Evolutionary conservation across 2,329 filamentous ascomycete species (phyloP).

Genomic region (Fusarium miscanthi): DNA sequence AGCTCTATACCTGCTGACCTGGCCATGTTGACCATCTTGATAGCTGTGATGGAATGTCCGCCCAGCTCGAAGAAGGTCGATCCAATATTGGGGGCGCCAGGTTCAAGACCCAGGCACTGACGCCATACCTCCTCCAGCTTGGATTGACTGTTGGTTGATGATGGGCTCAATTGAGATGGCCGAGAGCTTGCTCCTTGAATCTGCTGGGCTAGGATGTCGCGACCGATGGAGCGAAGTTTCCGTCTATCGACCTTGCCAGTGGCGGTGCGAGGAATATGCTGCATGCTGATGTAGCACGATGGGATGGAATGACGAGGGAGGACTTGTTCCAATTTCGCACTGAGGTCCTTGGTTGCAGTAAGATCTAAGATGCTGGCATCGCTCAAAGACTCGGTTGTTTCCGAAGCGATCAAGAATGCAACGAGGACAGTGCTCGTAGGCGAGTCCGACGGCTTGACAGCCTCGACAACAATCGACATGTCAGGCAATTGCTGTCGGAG

Average conservation of each 20-base stretch:
- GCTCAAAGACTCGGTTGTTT: rapidly evolving
- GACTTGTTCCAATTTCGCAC: not conserved
- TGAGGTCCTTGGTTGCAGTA: not conserved
- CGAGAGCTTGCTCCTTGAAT: rapidly evolving
- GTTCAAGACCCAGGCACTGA: not conserved
- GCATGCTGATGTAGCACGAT: not conserved
- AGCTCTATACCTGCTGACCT: not conserved
- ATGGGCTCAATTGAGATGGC: rapidly evolving
- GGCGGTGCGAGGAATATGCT: not conserved
- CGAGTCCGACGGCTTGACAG: not conserved
- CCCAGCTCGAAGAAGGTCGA: slow-evolving; percentile 10
- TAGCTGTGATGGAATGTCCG: slow-evolving; percentile 7
- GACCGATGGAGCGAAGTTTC: not conserved
- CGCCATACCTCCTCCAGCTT: not conserved
- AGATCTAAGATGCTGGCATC: not conserved
- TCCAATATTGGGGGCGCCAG: not conserved
- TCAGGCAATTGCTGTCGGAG: not conserved
- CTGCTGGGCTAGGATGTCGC: rapidly evolving
- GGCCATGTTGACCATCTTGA: slow-evolving; percentile 19
- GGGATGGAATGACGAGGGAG: slow-evolving; percentile 2
- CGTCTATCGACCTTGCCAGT: slow-evolving; percentile 3
- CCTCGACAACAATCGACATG: not conserved
- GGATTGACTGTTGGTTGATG: rapidly evolving
- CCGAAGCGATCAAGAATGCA: not conserved
- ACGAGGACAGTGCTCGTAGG: not conserved